Conservation (phyloP, 345 rosid genomes). For the Dovyalis caffra region DNA sequence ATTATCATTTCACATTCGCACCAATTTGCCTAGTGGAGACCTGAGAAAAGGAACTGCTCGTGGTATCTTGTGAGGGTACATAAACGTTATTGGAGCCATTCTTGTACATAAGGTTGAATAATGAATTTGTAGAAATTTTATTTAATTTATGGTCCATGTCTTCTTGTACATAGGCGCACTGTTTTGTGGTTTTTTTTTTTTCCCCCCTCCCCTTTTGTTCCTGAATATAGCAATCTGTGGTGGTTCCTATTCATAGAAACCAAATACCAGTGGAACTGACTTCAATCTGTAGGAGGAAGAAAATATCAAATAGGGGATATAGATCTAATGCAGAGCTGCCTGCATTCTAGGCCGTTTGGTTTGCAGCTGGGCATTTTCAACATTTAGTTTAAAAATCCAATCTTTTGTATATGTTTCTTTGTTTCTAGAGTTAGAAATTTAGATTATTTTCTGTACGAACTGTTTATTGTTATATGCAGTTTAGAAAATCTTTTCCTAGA, state of each 20-base stretch:
- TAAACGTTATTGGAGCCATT: constrained; percentile 5
- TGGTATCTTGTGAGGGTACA: constrained; percentile 2
- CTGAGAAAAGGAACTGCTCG: not conserved
- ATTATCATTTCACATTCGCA: not conserved
- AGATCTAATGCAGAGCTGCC: no score
- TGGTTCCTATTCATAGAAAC: not conserved
- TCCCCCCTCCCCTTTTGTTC: not conserved
- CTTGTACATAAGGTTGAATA: constrained; percentile 20
- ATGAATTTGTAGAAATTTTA: constrained; percentile 18
- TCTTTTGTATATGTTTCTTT: no score
- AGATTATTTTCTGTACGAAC: no score
- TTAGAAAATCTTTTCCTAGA: no score
- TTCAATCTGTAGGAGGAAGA: constrained; percentile 9
- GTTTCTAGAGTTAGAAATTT: no score
- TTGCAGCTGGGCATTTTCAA: no score
- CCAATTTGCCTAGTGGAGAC: constrained; percentile 1
- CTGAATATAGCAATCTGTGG: not conserved
- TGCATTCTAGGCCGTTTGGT: no score
- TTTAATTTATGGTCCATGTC: not conserved
- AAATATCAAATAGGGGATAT: not conserved
- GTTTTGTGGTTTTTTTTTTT: not conserved
- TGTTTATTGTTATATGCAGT: no score
- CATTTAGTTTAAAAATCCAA: no score
- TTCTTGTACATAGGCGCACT: constrained; percentile 3
- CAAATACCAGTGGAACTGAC: not conserved